These are phyloP conservation scores for Gracilaria vermiculophylla DNA, from an alignment of 23 red algal species.

Conservation along the genomic window DNA sequence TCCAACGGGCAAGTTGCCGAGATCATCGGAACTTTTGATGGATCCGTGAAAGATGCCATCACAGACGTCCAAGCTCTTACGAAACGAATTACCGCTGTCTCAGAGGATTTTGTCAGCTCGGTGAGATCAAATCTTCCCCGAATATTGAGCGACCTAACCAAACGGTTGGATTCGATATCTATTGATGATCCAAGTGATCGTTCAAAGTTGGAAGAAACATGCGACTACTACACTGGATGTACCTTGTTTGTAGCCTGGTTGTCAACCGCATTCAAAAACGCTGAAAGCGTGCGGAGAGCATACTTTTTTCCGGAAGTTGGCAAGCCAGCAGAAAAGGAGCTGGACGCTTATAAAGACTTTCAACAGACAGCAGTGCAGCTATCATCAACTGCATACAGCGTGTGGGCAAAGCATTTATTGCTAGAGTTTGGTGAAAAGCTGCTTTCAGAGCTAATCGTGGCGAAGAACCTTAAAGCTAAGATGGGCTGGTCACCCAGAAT, in stretches of 20 bases:
- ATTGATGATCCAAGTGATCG: background rate
- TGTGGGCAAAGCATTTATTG: conserved; percentile 30
- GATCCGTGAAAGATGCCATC: conserved; percentile 19
- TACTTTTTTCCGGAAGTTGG: conserved; percentile 9
- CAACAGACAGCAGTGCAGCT: conserved; percentile 8
- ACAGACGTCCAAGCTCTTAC: conserved; percentile 34
- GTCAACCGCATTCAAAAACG: conserved; percentile 28
- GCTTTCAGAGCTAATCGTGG: background rate
- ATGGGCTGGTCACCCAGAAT: conserved; percentile 39
- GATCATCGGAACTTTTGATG: conserved; percentile 26
- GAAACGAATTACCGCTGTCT: conserved; percentile 13
- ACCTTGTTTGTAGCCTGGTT: conserved; percentile 42
- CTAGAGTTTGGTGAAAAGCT: background rate
- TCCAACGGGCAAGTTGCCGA: conserved; percentile 27
- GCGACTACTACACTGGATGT: background rate
- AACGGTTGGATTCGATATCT: conserved; percentile 26
- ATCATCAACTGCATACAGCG: background rate
- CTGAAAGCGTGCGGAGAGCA: conserved; percentile 18
- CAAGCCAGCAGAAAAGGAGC: background rate
- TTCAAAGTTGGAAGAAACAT: background rate
- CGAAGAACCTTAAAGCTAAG: background rate
- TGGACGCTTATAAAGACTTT: background rate
- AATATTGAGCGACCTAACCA: conserved; percentile 13
- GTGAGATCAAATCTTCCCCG: conserved; percentile 21
- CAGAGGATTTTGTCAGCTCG: conserved; percentile 15